phyloP scores from a whole-genome alignment of 2,329 filamentous ascomycete species.

The Chaetomium strumarium region DNA sequence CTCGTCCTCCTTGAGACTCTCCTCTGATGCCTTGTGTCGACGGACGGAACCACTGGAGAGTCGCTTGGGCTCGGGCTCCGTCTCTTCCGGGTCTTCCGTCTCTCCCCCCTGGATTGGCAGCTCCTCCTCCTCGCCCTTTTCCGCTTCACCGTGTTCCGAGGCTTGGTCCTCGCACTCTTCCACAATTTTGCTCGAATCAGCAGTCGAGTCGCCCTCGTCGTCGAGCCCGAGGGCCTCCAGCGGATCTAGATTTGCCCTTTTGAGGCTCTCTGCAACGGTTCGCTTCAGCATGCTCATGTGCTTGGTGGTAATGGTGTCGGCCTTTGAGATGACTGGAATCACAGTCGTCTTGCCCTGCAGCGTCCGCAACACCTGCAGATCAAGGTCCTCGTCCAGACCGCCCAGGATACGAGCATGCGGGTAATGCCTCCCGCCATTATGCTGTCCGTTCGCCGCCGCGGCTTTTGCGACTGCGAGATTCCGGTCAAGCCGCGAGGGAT shows the following conservation, averaged over 20 bases:
- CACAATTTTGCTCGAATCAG: conserved; percentile 45
- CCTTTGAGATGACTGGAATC: conserved; percentile 92
- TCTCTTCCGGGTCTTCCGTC: conserved; percentile 20
- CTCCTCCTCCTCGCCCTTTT: conserved; percentile 29
- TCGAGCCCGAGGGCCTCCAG: conserved; percentile 80
- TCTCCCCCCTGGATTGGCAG: conserved; percentile 29
- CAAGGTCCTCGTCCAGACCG: conserved; percentile 78
- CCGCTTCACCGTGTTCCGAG: conserved; percentile 18
- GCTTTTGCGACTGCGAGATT: conserved; percentile 67
- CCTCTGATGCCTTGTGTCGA: conserved; percentile 40
- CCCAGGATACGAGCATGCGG: conserved; percentile 47
- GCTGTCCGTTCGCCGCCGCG: conserved; percentile 43
- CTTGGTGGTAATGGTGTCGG: conserved; percentile 89
- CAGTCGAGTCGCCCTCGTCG: conserved; percentile 58
- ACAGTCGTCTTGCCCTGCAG: conserved; percentile 92
- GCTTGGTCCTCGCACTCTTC: conserved; percentile 47
- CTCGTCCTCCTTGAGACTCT: conserved; percentile 44
- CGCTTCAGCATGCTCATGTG: conserved; percentile 93
- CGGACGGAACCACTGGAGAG: conserved; percentile 42
- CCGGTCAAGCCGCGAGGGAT: conserved; percentile 77
- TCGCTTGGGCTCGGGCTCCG: conserved; percentile 36
- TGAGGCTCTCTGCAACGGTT: conserved; percentile 82
- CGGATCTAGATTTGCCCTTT: conserved; percentile 79
- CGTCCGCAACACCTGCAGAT: conserved; percentile 81
- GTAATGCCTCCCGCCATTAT: conserved; percentile 42